phyloP scores from a whole-genome alignment of 108 stramenopile species.

The Parietichytrium sp. region DNA sequence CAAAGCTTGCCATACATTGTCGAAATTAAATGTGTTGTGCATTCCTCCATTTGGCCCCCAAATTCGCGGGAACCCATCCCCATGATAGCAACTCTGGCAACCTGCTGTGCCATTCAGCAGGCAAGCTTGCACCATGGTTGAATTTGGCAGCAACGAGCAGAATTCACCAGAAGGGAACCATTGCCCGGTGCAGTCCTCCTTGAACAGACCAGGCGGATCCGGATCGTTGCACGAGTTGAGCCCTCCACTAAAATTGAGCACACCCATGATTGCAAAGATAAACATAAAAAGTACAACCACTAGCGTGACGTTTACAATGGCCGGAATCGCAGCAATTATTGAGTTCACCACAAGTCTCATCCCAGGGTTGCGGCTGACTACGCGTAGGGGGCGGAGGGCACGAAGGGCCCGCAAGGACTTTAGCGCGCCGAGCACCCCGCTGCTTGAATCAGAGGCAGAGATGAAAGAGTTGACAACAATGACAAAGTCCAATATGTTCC shows the following conservation, averaged over 20 bases:
- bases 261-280: constrained; percentile 70
- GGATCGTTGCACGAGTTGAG: constrained; percentile 58
- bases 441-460: too few species aligned
- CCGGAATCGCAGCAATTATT: constrained; percentile 64
- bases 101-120: not conserved
- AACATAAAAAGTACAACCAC: constrained; percentile 61
- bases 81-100: not conserved
- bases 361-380: constrained; percentile 67
- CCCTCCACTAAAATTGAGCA: constrained; percentile 65
- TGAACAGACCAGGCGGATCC: not conserved
- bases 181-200: constrained; percentile 4
- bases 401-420: constrained; percentile 59
- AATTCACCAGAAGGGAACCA: not conserved
- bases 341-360: constrained; percentile 72
- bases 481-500: constrained; percentile 69
- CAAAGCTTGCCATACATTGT: constrained; percentile 56
- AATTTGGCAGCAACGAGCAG: not conserved
- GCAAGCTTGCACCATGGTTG: not conserved
- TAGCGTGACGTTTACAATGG: constrained; percentile 59
- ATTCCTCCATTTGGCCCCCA: constrained; percentile 12
- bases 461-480: constrained; percentile 64
- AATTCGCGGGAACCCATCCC: constrained; percentile 16
- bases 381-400: constrained; percentile 69
- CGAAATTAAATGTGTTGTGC: constrained; percentile 44
- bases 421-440: constrained; percentile 40